These are phyloP conservation scores for Debaryomycetaceae sp. DNA, from an alignment of 1,139 yeast species.

Conservation along the genomic window DNA sequence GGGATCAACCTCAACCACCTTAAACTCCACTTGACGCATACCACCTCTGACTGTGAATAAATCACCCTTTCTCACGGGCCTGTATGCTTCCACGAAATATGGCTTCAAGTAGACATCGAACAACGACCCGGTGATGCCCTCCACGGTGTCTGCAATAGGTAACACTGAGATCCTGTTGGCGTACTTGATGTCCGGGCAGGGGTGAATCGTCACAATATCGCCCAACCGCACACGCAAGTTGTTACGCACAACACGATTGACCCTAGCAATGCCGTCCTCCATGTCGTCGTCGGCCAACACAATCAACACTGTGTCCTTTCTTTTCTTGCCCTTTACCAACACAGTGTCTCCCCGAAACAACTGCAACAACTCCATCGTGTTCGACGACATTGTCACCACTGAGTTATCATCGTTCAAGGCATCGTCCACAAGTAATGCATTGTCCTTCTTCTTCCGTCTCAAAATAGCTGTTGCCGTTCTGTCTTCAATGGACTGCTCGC, in stretches of 20 bases:
- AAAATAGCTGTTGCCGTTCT: slow-evolving; percentile 95
- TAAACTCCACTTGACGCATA: slow-evolving; percentile 97
- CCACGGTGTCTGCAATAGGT: slow-evolving; percentile 97
- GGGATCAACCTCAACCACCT: slow-evolving; percentile 97
- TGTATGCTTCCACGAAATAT: slow-evolving; percentile 96
- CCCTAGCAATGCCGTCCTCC: slow-evolving; percentile 92
- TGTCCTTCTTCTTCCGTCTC: slow-evolving; percentile 97
- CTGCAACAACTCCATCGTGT: slow-evolving; percentile 92
- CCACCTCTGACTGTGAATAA: slow-evolving; percentile 97
- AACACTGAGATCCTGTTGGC: slow-evolving; percentile 91
- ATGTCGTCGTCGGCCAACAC: slow-evolving; percentile 96
- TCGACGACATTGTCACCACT: slow-evolving; percentile 89
- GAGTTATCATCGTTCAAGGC: slow-evolving; percentile 97
- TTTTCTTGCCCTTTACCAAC: slow-evolving; percentile 94
- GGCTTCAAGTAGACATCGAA: slow-evolving; percentile 97
- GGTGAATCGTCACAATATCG: slow-evolving; percentile 84
- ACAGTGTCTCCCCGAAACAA: slow-evolving; percentile 98
- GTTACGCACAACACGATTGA: slow-evolving; percentile 94
- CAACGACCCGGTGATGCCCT: slow-evolving; percentile 96
- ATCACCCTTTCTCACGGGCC: slow-evolving; percentile 98
- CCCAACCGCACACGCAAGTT: slow-evolving; percentile 93
- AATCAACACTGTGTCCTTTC: slow-evolving; percentile 96
- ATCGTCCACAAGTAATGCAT: slow-evolving; percentile 91
- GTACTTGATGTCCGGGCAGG: slow-evolving; percentile 97
- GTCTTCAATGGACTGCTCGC: slow-evolving; percentile 57